phyloP scores from a whole-genome alignment of 78 protist genomes.

The Dictyostelium capitatum region DNA sequence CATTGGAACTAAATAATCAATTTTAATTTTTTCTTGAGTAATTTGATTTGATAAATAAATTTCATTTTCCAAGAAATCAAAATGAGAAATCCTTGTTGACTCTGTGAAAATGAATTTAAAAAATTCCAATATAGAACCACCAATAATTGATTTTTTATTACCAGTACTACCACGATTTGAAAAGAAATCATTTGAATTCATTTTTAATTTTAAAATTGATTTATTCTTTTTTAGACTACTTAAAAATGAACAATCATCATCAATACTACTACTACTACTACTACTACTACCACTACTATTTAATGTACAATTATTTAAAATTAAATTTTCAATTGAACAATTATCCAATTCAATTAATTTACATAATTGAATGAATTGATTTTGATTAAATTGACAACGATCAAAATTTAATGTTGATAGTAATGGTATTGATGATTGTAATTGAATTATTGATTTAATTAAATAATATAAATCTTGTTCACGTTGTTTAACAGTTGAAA shows the following conservation, averaged over 20 bases:
- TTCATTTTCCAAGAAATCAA: neutral
- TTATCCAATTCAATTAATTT: neutral
- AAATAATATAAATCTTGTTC: neutral
- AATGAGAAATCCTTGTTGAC: neutral
- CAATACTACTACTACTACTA: neutral
- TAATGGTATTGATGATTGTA: neutral
- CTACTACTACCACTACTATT: neutral
- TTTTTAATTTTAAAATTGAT: neutral
- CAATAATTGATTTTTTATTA: neutral
- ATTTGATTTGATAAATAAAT: neutral
- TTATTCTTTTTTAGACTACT: neutral
- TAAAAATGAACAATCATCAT: neutral
- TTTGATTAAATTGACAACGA: neutral
- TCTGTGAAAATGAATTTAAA: neutral
- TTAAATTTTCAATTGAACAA: neutral
- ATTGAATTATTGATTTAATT: neutral
- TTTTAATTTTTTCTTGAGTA: neutral
- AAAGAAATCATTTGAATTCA: neutral
- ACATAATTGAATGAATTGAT: neutral
- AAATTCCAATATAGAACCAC: constrained; percentile 1
- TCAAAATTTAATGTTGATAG: neutral
- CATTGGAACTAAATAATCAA: neutral
- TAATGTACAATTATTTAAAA: neutral
- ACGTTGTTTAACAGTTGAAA: neutral
- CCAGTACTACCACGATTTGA: neutral